Evolutionary conservation across 2,329 filamentous ascomycete species (phyloP).

Genomic region (Aspergillus pseudoterreus): DNA sequence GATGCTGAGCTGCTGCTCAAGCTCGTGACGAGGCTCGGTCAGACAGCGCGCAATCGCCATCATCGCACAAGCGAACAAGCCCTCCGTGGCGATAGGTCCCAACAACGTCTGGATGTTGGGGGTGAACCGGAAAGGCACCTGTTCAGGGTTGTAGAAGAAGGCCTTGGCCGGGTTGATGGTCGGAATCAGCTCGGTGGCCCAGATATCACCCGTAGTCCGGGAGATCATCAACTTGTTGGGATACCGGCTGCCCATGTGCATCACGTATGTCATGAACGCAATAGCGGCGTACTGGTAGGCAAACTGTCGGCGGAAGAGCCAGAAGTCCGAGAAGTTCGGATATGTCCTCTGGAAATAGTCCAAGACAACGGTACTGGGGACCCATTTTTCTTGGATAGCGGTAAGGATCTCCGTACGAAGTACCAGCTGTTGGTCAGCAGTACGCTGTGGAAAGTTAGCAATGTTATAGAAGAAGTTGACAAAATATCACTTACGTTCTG

Average conservation of each 20-base stretch:
- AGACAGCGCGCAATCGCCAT: conserved; percentile 96
- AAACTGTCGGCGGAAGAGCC: conserved; percentile 96
- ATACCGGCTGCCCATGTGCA: conserved; percentile 95
- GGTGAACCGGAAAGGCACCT: conserved; percentile 94
- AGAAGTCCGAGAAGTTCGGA: conserved; percentile 89
- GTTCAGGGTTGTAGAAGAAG: conserved; percentile 90
- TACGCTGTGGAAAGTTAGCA: conserved; percentile 34
- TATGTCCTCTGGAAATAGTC: conserved; percentile 88
- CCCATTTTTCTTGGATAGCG: conserved; percentile 90
- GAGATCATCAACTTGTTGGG: conserved; percentile 94
- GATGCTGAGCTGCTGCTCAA: conserved; percentile 91
- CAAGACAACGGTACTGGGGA: conserved; percentile 74
- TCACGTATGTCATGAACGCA: conserved; percentile 97
- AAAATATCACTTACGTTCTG: conserved; percentile 39
- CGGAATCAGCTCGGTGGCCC: conserved; percentile 92
- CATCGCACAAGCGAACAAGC: conserved; percentile 89
- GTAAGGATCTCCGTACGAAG: conserved; percentile 88
- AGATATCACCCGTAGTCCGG: conserved; percentile 83
- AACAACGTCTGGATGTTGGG: conserved; percentile 95
- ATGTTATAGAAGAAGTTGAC: background rate
- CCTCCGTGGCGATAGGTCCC: conserved; percentile 92
- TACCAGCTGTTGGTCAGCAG: conserved; percentile 64
- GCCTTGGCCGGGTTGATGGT: conserved; percentile 80
- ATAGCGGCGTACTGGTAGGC: conserved; percentile 91
- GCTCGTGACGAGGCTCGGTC: conserved; percentile 73